Evolutionary conservation across 2,329 filamentous ascomycete species (phyloP).

Genomic region (Penicillium frequentans): DNA sequence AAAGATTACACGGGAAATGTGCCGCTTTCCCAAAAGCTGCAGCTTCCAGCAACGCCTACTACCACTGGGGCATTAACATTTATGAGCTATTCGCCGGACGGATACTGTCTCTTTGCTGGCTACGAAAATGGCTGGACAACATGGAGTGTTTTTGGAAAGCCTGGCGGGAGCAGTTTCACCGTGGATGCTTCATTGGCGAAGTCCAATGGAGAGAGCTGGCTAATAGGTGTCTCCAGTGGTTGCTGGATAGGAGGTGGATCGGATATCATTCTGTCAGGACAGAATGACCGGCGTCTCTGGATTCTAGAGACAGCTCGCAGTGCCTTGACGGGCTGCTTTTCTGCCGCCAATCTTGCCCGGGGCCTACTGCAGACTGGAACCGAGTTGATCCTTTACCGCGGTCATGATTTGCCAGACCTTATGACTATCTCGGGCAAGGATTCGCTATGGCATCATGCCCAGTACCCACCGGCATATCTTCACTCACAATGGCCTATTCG

Average conservation of each 20-base stretch:
- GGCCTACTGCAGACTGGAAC: conserved; percentile 86
- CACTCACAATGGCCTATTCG: conserved; percentile 92
- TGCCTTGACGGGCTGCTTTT: conserved; percentile 89
- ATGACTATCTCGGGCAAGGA: conserved; percentile 90
- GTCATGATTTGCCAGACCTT: conserved; percentile 86
- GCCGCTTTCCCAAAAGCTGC: conserved; percentile 77
- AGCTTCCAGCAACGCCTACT: conserved; percentile 64
- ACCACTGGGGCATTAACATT: conserved; percentile 71
- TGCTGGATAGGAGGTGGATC: conserved; percentile 87
- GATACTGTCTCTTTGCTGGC: conserved; percentile 92
- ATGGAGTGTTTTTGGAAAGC: conserved; percentile 97
- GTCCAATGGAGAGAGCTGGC: conserved; percentile 76
- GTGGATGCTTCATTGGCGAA: conserved; percentile 64
- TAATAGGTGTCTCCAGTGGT: conserved; percentile 74
- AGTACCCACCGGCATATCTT: conserved; percentile 81
- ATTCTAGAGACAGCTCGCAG: conserved; percentile 89
- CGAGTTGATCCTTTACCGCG: conserved; percentile 87
- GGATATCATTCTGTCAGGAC: conserved; percentile 73
- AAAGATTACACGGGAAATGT: conserved; percentile 94
- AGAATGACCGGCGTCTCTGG: conserved; percentile 77
- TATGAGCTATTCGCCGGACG: conserved; percentile 87
- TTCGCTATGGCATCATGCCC: conserved; percentile 91
- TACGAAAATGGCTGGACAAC: conserved; percentile 91
- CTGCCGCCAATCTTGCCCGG: conserved; percentile 83
- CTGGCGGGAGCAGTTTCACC: conserved; percentile 79